A percentile compares a stretch with the other conserved stretches of the same genome.
Conservation (phyloP, 257 asterid genomes). For the Nicotiana noctiflora region DNA sequence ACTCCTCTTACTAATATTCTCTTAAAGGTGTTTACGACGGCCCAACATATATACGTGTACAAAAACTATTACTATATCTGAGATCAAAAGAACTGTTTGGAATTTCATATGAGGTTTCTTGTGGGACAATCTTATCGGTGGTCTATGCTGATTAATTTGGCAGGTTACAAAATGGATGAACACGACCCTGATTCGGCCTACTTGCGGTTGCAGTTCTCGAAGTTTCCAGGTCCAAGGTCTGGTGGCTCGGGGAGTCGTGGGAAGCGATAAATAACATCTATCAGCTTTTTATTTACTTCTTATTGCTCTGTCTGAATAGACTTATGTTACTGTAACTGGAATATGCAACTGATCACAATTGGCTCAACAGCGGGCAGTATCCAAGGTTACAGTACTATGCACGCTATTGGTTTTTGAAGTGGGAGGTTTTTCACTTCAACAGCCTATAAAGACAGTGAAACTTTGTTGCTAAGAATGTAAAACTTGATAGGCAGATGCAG, state of each 20-base stretch:
- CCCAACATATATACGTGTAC: not conserved
- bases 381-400: not conserved
- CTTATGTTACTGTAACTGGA: not conserved
- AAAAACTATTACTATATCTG: not conserved
- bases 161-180: slow-evolving; percentile 59
- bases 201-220: slow-evolving; percentile 48
- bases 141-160: slow-evolving; percentile 2
- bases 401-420: not conserved
- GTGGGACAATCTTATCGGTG: not conserved
- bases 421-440: not conserved
- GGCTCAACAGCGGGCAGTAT: not conserved
- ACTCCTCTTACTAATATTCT: too few species aligned
- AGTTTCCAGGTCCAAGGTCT: slow-evolving; percentile 41
- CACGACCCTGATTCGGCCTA: slow-evolving; percentile 36
- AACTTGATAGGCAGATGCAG: not conserved
- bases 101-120: not conserved
- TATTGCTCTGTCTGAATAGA: not conserved
- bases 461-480: not conserved
- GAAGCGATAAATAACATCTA: slow-evolving; percentile 19
- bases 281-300: not conserved
- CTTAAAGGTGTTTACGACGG: not conserved
- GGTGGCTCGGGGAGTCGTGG: slow-evolving; percentile 36
- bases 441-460: not conserved
- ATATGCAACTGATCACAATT: not conserved
- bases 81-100: too few species aligned